Evolutionary conservation across 129 eudicot genomes (phyloP).

Genomic region (Logfia minima): DNA sequence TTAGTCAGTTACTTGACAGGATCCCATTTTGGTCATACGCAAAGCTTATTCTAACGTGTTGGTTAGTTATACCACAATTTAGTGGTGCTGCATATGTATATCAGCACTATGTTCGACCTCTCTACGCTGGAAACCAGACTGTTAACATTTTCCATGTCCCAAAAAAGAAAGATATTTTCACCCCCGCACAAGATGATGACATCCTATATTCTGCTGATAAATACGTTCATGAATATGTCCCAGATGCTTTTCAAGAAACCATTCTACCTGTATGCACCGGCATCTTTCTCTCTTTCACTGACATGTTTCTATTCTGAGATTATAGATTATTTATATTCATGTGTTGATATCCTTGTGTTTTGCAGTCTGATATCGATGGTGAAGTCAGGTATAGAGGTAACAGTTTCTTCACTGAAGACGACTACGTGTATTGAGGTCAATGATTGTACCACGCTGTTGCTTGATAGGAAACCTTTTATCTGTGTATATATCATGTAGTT

Average conservation of each 20-base stretch:
- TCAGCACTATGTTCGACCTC: constrained; percentile 73
- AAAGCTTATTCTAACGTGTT: constrained; percentile 82
- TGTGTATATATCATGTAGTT: background rate
- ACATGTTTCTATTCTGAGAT: background rate
- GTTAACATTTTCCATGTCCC: constrained; percentile 77
- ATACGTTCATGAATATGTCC: constrained; percentile 60
- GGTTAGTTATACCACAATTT: constrained; percentile 96
- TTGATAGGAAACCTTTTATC: background rate
- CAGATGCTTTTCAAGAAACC: constrained; percentile 58
- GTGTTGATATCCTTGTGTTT: constrained; percentile 1
- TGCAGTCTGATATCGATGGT: constrained; percentile 37
- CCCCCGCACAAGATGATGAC: constrained; percentile 64
- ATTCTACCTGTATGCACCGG: constrained; percentile 52
- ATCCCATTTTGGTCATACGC: constrained; percentile 90
- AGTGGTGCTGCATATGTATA: constrained; percentile 93
- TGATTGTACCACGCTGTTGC: background rate
- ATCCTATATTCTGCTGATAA: constrained; percentile 64
- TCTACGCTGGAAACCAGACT: constrained; percentile 42
- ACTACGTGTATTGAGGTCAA: constrained; percentile 48
- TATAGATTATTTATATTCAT: background rate
- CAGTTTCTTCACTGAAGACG: constrained; percentile 45
- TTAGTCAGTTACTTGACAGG: constrained; percentile 38
- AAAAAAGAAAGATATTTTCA: constrained; percentile 56
- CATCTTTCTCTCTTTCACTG: background rate
- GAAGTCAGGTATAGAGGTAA: constrained; percentile 34